A percentile compares a stretch with the other conserved stretches of the same genome.
Conservation (phyloP, 768 basidiomycete species). For the Lactarius quietus region DNA sequence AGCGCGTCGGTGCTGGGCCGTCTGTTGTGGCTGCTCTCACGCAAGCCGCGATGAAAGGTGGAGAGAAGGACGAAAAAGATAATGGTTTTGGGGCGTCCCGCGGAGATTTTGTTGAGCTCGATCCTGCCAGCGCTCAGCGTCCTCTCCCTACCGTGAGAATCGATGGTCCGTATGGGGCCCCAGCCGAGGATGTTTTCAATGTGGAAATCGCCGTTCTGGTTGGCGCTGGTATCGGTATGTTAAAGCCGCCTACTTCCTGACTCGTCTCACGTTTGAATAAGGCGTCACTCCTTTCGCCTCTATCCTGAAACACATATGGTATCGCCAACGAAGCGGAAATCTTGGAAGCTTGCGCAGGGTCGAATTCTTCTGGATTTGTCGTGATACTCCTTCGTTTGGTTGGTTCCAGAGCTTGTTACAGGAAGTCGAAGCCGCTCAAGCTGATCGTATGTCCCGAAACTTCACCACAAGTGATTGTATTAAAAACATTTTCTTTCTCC, state of each 20-base stretch:
- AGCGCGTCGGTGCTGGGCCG: slow-evolving; percentile 79
- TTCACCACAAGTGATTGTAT: neutral
- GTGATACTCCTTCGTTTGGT: slow-evolving; percentile 94
- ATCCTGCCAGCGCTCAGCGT: slow-evolving; percentile 44
- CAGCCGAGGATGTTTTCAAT: slow-evolving; percentile 86
- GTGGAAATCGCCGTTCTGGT: slow-evolving; percentile 87
- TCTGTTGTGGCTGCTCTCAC: slow-evolving; percentile 76
- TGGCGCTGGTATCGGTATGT: slow-evolving; percentile 84
- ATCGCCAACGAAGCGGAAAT: slow-evolving; percentile 74
- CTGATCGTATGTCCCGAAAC: slow-evolving; percentile 63
- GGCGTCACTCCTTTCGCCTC: slow-evolving; percentile 94
- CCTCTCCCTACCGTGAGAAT: slow-evolving; percentile 69
- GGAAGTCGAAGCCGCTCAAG: slow-evolving; percentile 84
- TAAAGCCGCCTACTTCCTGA: slow-evolving; percentile 3
- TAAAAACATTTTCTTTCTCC: slow-evolving; percentile 3
- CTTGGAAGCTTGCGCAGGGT: slow-evolving; percentile 82
- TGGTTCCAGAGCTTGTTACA: slow-evolving; percentile 93
- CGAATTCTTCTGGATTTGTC: slow-evolving; percentile 93
- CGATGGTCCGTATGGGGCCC: slow-evolving; percentile 92
- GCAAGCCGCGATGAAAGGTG: slow-evolving; percentile 69
- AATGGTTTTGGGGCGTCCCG: slow-evolving; percentile 43
- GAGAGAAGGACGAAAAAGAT: slow-evolving; percentile 54
- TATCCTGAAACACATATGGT: slow-evolving; percentile 95
- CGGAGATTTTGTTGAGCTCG: slow-evolving; percentile 81
- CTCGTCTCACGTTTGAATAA: slow-evolving; percentile 29